These are phyloP conservation scores for Taxillus chinensis DNA, from an alignment of 164 flowering plant species.

Conservation along the genomic window DNA sequence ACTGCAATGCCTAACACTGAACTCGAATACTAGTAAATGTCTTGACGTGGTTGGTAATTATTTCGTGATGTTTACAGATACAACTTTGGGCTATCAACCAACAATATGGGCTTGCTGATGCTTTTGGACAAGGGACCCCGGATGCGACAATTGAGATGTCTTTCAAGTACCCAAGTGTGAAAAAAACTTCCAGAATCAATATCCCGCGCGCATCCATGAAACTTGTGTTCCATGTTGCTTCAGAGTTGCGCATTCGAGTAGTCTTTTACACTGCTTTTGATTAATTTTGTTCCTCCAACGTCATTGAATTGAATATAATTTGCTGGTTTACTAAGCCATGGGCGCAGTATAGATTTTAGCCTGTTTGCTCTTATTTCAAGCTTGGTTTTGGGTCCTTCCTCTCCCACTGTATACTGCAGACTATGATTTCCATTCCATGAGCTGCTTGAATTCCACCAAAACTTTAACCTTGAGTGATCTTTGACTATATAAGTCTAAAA, in stretches of 20 bases:
- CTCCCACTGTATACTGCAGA: constrained; percentile 20
- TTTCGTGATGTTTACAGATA: constrained; percentile 33
- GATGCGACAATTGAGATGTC: constrained; percentile 54
- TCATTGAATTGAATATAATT: constrained; percentile 12
- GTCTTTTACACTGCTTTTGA: constrained; percentile 19
- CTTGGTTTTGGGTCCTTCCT: too few species aligned
- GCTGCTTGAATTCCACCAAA: not conserved
- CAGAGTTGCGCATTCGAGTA: constrained; percentile 12
- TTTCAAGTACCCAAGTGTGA: constrained; percentile 47
- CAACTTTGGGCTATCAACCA: constrained; percentile 46
- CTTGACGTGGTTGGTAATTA: too few species aligned
- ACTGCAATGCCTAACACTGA: too few species aligned
- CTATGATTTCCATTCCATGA: constrained; percentile 11
- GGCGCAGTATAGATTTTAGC: constrained; percentile 7
- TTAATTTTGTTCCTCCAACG: not conserved
- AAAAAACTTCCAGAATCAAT: not conserved
- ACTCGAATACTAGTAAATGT: too few species aligned
- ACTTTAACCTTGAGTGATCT: too few species aligned
- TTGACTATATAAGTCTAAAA: too few species aligned
- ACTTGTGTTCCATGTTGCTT: constrained; percentile 8
- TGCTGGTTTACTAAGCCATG: constrained; percentile 17
- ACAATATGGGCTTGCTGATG: constrained; percentile 62
- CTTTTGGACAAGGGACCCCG: constrained; percentile 56
- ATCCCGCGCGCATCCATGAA: constrained; percentile 5
- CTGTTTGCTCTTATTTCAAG: constrained; percentile 9